Conservation (phyloP, 2,329 filamentous ascomycete genomes). For the Diaporthe capsici region DNA sequence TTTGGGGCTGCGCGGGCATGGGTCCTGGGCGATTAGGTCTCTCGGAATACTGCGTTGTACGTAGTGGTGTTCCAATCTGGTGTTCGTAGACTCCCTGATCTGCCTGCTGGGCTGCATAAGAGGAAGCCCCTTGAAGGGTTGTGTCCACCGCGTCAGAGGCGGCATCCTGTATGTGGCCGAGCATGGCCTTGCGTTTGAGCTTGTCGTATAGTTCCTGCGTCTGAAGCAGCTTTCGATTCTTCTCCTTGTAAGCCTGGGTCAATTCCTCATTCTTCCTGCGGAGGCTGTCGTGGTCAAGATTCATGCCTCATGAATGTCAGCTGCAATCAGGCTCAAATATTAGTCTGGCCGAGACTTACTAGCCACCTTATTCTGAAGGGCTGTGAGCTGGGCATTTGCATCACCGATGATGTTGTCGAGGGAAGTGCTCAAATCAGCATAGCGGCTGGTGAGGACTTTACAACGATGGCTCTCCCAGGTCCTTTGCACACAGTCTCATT, state of each 20-base stretch:
- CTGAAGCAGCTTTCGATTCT: conserved; percentile 77
- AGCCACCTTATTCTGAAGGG: conserved; percentile 74
- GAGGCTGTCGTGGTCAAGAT: conserved; percentile 73
- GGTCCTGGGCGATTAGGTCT: conserved; percentile 1
- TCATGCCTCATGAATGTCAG: conserved; percentile 60
- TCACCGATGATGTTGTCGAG: conserved; percentile 82
- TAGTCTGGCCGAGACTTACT: conserved; percentile 58
- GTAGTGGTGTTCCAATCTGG: conserved; percentile 31
- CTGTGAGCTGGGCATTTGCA: conserved; percentile 79
- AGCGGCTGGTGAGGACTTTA: conserved; percentile 81
- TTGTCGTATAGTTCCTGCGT: conserved; percentile 77
- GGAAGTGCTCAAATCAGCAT: conserved; percentile 72
- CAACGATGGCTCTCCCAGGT: conserved; percentile 83
- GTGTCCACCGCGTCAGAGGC: conserved; percentile 65
- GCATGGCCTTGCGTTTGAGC: conserved; percentile 68
- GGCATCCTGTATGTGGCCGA: conserved; percentile 68
- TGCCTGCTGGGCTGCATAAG: conserved; percentile 36
- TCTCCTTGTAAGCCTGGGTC: conserved; percentile 75
- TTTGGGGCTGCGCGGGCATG: conserved; percentile 16
- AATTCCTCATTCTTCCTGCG: conserved; percentile 82
- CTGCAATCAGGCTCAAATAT: too few relatives aligned
- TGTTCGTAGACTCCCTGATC: conserved; percentile 35
- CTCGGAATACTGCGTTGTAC: conserved; percentile 6
- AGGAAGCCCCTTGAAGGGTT: conserved; percentile 51
- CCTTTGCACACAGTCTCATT: conserved; percentile 55